Percentiles rank a stretch among this genome's conserved stretches.
These are phyloP conservation scores for Coemansia sp. DNA, from an alignment of 192 early-diverging fungal genomes.

Conservation along the genomic window DNA sequence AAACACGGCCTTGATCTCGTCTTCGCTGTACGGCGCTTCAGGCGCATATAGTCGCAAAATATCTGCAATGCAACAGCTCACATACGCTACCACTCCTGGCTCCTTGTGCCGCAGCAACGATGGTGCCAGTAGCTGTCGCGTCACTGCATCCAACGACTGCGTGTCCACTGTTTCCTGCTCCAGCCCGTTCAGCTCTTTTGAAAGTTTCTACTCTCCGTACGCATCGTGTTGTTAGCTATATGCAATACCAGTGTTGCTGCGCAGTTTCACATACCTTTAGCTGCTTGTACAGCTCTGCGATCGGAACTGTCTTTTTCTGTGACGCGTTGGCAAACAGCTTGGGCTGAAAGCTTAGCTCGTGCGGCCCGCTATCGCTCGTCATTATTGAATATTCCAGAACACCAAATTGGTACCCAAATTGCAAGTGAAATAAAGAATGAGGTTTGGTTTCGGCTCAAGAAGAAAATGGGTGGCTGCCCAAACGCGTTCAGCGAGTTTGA, in stretches of 20 bases:
- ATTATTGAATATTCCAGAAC: conserved; percentile 7
- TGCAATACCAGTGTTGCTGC: too few relatives aligned
- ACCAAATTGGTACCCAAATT: neutral
- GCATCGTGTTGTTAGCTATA: too few relatives aligned
- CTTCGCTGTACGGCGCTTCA: conserved; percentile 82
- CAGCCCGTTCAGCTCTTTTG: conserved; percentile 65
- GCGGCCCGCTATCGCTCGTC: conserved; percentile 41
- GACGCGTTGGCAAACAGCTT: conserved; percentile 44
- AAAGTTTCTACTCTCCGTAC: conserved; percentile 61
- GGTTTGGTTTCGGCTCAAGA: neutral
- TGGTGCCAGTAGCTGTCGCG: conserved; percentile 66
- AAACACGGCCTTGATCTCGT: conserved; percentile 77
- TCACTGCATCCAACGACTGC: conserved; percentile 62
- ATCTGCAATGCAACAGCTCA: conserved; percentile 89
- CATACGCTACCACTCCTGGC: conserved; percentile 69
- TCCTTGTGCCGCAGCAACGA: conserved; percentile 77
- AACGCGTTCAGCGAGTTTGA: neutral
- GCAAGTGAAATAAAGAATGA: conserved; percentile 3
- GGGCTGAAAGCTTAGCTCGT: conserved; percentile 49
- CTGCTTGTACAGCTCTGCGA: conserved; percentile 49
- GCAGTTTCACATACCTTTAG: conserved; percentile 38
- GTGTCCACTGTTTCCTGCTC: conserved; percentile 78
- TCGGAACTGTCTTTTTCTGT: conserved; percentile 46
- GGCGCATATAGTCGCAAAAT: conserved; percentile 90
- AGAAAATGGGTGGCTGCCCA: too few relatives aligned